Percentiles rank a stretch among this genome's conserved stretches.
phyloP scores from a whole-genome alignment of 2,329 filamentous ascomycete genomes.

The Xylaria arbuscula region DNA sequence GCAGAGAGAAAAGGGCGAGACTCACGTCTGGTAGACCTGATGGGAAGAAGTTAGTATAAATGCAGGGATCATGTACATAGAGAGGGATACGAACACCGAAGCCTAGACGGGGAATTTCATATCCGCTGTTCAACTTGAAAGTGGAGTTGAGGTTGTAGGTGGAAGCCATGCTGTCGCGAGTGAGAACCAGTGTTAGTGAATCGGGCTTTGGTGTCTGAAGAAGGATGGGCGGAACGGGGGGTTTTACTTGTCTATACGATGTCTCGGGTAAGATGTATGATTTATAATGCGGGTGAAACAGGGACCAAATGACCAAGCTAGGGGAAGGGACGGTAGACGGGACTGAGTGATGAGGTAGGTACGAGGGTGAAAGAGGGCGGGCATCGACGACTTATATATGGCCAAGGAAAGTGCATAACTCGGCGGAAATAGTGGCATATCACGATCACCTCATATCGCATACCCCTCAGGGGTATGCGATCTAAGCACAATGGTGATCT shows the following conservation, averaged over 20 bases:
- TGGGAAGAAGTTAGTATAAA: slow-evolving; percentile 11
- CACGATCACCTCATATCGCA: not conserved
- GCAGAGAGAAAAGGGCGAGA: not conserved
- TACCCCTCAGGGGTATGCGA: no score
- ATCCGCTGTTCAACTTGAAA: slow-evolving; percentile 65
- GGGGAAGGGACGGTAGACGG: no score
- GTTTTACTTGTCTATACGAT: not conserved
- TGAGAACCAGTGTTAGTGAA: not conserved
- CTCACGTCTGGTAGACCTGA: slow-evolving; percentile 67
- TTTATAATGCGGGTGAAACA: not conserved
- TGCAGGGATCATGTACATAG: not conserved
- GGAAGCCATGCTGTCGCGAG: slow-evolving; percentile 54
- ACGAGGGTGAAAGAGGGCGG: not conserved
- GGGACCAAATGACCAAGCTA: not conserved
- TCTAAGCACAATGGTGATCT: no score
- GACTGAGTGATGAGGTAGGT: not conserved
- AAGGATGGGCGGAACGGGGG: not conserved
- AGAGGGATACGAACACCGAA: slow-evolving; percentile 60
- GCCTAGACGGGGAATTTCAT: slow-evolving; percentile 63
- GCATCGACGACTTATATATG: slow-evolving; percentile 1
- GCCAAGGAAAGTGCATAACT: not conserved
- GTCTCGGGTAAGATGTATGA: not conserved
- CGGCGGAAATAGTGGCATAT: not conserved
- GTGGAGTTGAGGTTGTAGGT: slow-evolving; percentile 60
- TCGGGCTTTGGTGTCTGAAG: not conserved